Evolutionary conservation across 805 yeast genomes (phyloP), one percentile per base, ranked within the genome.

Genomic region (Metschnikowia cubensis): DNA sequence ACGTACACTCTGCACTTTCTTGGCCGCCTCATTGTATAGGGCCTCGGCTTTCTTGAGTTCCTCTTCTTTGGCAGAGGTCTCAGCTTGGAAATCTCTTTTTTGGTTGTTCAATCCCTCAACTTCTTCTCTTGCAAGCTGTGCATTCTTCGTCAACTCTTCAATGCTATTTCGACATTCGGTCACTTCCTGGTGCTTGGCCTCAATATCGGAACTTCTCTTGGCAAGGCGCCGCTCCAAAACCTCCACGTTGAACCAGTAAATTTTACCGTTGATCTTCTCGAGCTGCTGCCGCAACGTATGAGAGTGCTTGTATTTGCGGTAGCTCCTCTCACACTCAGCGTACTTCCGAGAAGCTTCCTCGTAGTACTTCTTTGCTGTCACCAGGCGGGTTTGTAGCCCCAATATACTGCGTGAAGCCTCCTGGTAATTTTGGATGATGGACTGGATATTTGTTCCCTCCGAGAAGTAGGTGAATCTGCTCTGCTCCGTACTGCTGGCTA

Each of bases 381-480:
- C 55, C 40, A 68, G 55, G 35, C 67, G 67, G 3, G 54, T 52
- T 38, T 63, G 59, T 4, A 73, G 60, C 34, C 61, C 66, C n/a
- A 61, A 58, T 8, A 69, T 64, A 47, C 70, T 64, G 10, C 54
- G 51, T 0, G 66, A 54, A 4, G 70, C 63, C 13, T 59, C 53
- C 47, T 62, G 71, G 50, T 82, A 75, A 59, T 84, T 82, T 14
- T 73, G 75, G 35, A 77, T 67, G n/a, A 85, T 82, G 40, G 84
- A 87, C 49, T 83, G 84, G 44, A 87, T 76, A 59, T 84, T 75
- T 2, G 95, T 83, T 34, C 96, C 97, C 47, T 80, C 79, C 87
- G 86, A 84, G 63, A 92, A 89, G 62, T 81, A 84, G 14, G 76
- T 75, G 65, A 83, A 94, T 66, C 90, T 88, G 43, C 80, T 84